These are phyloP conservation scores for Fusarium falciforme DNA, from an alignment of 2,329 filamentous ascomycete genomes.

Conservation along the genomic window DNA sequence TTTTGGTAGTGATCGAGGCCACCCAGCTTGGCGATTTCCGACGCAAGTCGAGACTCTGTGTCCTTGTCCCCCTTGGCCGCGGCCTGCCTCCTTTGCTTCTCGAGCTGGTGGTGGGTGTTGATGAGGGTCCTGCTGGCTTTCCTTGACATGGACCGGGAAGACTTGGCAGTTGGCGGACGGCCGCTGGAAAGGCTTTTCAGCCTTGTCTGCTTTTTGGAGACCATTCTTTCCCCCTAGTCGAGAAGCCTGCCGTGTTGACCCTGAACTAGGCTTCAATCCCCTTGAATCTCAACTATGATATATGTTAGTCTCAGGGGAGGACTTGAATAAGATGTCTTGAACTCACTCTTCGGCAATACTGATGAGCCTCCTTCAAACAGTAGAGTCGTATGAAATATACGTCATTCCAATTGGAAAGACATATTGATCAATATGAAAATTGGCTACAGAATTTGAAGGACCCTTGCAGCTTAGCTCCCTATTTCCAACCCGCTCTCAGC, in stretches of 20 bases:
- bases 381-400: background rate
- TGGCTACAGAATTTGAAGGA: background rate
- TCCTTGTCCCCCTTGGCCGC: conserved; percentile 61
- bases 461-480: background rate
- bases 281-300: conserved; percentile 19
- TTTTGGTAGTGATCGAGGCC: conserved; percentile 73
- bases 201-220: conserved; percentile 57
- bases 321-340: background rate
- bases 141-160: conserved; percentile 69
- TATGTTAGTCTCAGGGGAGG: conserved; percentile 23
- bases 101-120: conserved; percentile 72
- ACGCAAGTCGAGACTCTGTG: conserved; percentile 58
- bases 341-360: conserved; percentile 8
- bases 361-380: background rate
- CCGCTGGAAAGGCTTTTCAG: conserved; percentile 60
- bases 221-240: conserved; percentile 51
- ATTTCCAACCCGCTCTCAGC: background rate
- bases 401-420: background rate
- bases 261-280: background rate
- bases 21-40: conserved; percentile 68
- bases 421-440: background rate
- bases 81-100: conserved; percentile 71
- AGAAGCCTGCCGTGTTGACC: background rate
- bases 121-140: conserved; percentile 74
- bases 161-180: conserved; percentile 66